Base-by-base conservation (phyloP, 345 rosid genomes). In the Adansonia digitata region DNA sequence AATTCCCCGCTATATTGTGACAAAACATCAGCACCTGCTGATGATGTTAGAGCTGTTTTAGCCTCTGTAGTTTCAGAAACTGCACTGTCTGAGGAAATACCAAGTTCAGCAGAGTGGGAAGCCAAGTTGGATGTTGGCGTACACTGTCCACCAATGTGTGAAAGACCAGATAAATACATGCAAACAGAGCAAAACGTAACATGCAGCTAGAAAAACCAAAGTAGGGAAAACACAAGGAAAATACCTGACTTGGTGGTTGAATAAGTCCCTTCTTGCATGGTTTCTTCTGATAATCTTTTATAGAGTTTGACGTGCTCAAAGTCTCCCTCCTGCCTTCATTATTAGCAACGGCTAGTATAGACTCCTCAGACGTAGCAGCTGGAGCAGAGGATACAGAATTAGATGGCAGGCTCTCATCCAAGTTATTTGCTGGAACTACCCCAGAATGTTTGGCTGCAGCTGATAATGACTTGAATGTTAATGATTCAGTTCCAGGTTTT, bases 261-360 rank as follows among this genome's bases (percentile, higher is more conserved):
- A 73, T 37, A 73, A 75, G 66, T 68, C 83, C 88, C 75, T 80
- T 88, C 77, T 82, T 86, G 65, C 78, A 74, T 35, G 46, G 52
- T 77, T 79, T 82, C 80, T 81, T 85, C 75, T 84, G 90, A 67
- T 76, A 69, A 76, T 90, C 88, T 79, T 89, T 86, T 6, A 81
- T 82, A 66, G 91, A 82, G 77, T 81, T 88, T 46, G 87, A 86
- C 79, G 86, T 74, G 77, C 82, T 76, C 81, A 86, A 69, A 70
- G 49, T 72, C 72, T 86, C 88, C 72, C 34, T 86, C 63, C 70
- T 75, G 24, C 56, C 82, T 27, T 87, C 93, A 73, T 59, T 57
- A 68, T 61, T 79, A 46, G 78, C 27, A 39, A 15, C 52, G 24
- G 59, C 72, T 18, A 70, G 52, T 51, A 29, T n/a, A 48, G 84